Base-by-base conservation (phyloP, 441 rosid species). In the Raphanus hybrid region DNA sequence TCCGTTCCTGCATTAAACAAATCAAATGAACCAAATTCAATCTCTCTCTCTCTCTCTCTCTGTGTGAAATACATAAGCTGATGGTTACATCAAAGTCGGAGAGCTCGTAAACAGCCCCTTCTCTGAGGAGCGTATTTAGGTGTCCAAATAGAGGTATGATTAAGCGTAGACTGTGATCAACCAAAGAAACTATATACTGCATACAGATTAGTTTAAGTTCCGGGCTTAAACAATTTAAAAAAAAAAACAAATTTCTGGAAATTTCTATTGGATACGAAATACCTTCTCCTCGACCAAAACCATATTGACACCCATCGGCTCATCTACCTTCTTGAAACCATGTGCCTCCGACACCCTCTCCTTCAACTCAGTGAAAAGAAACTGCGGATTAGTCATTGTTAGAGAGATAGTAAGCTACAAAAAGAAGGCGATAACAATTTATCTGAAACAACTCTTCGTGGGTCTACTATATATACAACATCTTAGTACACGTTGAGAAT, bases 231-330 rank as follows among this genome's bases (percentile, higher is more conserved):
- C 50, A 43, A 43, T 3, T 43, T 43, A 43, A 10, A 10, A 10
- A 43, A 43, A 10, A 35, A 35, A 35, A 6, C 8, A 35, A 6
- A 34, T 34, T 8, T 8, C n/a, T 43, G 50, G 50, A 43, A 43
- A 43, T 43, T 43, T 3, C n/a, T 43, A 43, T 43, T n/a, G 50
- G 50, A 43, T 43, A 43, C 50, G 50, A 43, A 43, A 43, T 43
- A 43, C n/a, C n/a, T 43, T 43, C n/a, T 43, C 91, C 98, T 82
- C 94, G 5, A 32, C 34, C 34, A 3, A 32, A 32, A 32, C 32
- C 32, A 29, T 29, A 29, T 29, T 4, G 32, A 29, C 32, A 29
- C 32, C 34, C 34, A 32, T 32, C 34, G 34, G 34, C 34, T 32
- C 34, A 32, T 32, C 34, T 32, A 4, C 34, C 34, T 32, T 32